Conservation (phyloP, 306 rosid species). For the Fragaria iinumae region DNA sequence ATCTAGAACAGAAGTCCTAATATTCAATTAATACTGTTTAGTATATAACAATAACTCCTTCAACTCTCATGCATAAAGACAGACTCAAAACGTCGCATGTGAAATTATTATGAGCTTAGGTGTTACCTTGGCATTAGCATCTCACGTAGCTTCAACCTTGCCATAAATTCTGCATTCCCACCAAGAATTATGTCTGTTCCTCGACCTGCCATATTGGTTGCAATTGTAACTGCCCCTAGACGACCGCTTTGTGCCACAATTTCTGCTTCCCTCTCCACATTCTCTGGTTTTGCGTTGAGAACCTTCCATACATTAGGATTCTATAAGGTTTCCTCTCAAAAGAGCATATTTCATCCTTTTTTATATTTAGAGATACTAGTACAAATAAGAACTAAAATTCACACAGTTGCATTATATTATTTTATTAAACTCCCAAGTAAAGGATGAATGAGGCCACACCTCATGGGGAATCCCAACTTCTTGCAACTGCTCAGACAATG, state of each 20-base stretch:
- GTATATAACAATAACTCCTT: not conserved
- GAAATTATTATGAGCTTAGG: constrained; percentile 10
- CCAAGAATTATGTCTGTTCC: constrained; percentile 99
- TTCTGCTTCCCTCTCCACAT: constrained; percentile 99
- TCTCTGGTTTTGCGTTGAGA: constrained; percentile 98
- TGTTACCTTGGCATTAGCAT: constrained; percentile 89
- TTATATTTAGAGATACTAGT: not conserved
- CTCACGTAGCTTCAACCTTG: constrained; percentile 93
- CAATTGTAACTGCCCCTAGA: constrained; percentile 91
- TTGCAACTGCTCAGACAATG: constrained; percentile 74
- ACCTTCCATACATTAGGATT: constrained; percentile 52
- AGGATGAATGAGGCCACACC: constrained; percentile 44
- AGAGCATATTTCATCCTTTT: not conserved
- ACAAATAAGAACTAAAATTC: constrained; percentile 8
- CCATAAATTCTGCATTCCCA: constrained; percentile 99
- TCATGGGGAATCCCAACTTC: constrained; percentile 89
- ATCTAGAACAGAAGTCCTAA: not conserved
- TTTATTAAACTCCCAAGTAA: not conserved
- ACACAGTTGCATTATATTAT: constrained; percentile 1
- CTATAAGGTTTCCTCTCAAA: constrained; percentile 7
- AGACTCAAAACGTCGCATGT: not conserved
- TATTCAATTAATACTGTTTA: not conserved
- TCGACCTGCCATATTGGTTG: constrained; percentile 99
- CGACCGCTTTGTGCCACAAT: constrained; percentile 99
- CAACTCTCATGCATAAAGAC: not conserved